Evolutionary conservation across 805 yeast species (phyloP).

Genomic region (Metschnikowia reukaufii): DNA sequence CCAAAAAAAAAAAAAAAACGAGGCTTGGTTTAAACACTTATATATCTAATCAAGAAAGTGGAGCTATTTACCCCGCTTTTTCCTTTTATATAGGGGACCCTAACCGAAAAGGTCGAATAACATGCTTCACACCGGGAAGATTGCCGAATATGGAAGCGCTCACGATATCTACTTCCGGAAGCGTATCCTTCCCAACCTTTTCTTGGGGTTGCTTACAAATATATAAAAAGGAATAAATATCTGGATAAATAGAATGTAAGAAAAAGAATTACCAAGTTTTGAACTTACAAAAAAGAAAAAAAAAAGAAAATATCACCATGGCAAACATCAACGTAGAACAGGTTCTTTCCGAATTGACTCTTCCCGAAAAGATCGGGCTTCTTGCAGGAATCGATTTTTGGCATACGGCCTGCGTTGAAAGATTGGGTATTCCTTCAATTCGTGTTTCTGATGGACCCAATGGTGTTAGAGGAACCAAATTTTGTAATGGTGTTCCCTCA

Average conservation of each 20-base stretch:
- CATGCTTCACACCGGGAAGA: constrained; percentile 4
- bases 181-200: not conserved
- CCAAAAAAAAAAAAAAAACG: not conserved
- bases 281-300: not conserved
- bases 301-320: constrained; percentile 8
- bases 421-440: constrained; percentile 46
- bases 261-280: not conserved
- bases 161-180: constrained; percentile 6
- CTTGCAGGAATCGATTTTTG: constrained; percentile 48
- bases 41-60: not conserved
- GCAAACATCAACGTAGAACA: constrained; percentile 26
- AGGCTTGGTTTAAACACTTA: too few relatives aligned
- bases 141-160: constrained; percentile 4
- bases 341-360: constrained; percentile 25
- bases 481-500: constrained; percentile 28
- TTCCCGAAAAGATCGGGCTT: constrained; percentile 30
- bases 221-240: not conserved
- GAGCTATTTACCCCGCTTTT: not conserved
- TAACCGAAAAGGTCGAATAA: not conserved
- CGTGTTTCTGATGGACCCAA: constrained; percentile 42
- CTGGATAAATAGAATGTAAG: not conserved
- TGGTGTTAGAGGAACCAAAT: constrained; percentile 34
- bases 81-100: not conserved
- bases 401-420: constrained; percentile 45
- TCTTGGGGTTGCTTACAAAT: not conserved